phyloP scores from a whole-genome alignment of 306 rosid species.

The Rubus parviflorus region DNA sequence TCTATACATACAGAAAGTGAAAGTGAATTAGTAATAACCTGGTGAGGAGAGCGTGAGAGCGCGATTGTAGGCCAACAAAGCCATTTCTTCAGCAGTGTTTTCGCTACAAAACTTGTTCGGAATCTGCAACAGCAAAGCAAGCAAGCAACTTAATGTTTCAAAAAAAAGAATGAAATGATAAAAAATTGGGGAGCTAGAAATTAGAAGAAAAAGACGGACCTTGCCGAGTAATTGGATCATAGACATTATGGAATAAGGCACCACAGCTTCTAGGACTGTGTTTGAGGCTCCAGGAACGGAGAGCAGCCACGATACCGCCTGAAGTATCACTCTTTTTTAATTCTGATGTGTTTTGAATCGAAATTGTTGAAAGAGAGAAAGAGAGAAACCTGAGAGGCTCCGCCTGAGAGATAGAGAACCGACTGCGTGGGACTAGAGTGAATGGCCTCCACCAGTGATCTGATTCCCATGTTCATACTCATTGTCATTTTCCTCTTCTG shows the following conservation, averaged over 20 bases:
- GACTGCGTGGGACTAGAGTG: too few species aligned
- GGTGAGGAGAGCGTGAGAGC: conserved; percentile 84
- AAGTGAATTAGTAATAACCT: conserved; percentile 40
- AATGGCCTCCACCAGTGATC: too few species aligned
- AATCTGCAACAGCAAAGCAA: conserved; percentile 42
- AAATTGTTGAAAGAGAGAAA: conserved; percentile 3
- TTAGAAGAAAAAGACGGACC: conserved; percentile 30
- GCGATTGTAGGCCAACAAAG: conserved; percentile 86
- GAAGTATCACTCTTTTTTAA: neutral
- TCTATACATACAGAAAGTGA: neutral
- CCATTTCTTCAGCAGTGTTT: conserved; percentile 76
- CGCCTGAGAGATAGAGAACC: conserved; percentile 57
- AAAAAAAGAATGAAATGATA: neutral
- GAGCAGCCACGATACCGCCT: conserved; percentile 65
- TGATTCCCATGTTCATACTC: too few species aligned
- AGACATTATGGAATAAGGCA: conserved; percentile 79
- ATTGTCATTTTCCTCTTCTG: too few species aligned
- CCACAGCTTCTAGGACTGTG: conserved; percentile 73
- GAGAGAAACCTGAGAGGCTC: conserved; percentile 69
- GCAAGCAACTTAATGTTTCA: too few species aligned
- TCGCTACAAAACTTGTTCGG: conserved; percentile 67
- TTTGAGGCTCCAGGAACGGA: conserved; percentile 84
- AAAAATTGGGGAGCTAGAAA: neutral
- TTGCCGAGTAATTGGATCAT: conserved; percentile 74
- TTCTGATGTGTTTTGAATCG: neutral